Evolutionary conservation across 2,329 filamentous ascomycete genomes (phyloP).

Genomic region (Alternaria novae-zelandiae): DNA sequence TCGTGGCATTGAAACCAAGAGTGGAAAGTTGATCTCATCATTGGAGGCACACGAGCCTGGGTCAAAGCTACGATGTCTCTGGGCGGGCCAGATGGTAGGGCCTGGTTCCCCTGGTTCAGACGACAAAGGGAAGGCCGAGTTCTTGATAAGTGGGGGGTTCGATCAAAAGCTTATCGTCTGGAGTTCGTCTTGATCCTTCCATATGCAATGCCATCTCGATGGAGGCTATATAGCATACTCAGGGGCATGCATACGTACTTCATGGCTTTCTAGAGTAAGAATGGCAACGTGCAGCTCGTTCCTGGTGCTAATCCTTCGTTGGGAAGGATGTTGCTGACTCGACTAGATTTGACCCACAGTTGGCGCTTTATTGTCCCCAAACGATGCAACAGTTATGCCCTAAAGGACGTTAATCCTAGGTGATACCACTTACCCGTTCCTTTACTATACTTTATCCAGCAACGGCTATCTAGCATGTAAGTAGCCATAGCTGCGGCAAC

Average conservation of each 20-base stretch:
- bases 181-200: slow-evolving; percentile 32
- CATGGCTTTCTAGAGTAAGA: neutral
- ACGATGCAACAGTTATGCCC: neutral
- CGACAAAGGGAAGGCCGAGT: slow-evolving; percentile 52
- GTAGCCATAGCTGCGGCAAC: neutral
- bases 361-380: neutral
- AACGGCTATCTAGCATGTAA: neutral
- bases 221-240: neutral
- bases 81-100: slow-evolving; percentile 56
- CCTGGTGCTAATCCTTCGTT: neutral
- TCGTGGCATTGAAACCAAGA: slow-evolving; percentile 64
- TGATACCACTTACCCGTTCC: neutral
- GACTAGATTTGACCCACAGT: neutral
- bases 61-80: slow-evolving; percentile 65
- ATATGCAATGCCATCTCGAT: neutral
- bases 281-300: neutral
- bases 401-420: neutral
- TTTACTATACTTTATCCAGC: neutral
- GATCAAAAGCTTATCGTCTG: slow-evolving; percentile 67
- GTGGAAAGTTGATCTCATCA: slow-evolving; percentile 61
- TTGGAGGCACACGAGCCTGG: slow-evolving; percentile 63
- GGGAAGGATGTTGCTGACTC: neutral
- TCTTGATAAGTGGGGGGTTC: slow-evolving; percentile 68
- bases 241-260: neutral
- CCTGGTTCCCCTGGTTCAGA: slow-evolving; percentile 22